Conservation (phyloP, 2,329 filamentous ascomycete species). For the Penicillium brasilianum region DNA sequence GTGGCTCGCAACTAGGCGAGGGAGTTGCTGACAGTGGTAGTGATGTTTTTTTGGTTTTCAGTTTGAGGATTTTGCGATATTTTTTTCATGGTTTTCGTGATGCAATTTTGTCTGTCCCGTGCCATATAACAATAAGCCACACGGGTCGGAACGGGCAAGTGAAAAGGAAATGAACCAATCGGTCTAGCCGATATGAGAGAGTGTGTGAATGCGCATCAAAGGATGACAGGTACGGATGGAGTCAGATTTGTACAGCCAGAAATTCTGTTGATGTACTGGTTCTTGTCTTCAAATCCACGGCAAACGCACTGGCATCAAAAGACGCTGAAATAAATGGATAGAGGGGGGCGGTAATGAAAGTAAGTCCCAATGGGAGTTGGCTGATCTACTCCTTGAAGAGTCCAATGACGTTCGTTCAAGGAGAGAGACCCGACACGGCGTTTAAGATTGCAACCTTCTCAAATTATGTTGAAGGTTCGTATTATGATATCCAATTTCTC, state of each 20-base stretch:
- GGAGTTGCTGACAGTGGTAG: background rate
- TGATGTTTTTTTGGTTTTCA: conserved; percentile 8
- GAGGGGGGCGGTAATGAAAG: conserved; percentile 16
- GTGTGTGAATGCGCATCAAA: conserved; percentile 18
- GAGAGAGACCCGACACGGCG: conserved; percentile 7
- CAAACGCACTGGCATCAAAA: conserved; percentile 3
- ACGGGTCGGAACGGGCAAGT: background rate
- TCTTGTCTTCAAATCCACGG: background rate
- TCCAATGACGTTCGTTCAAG: background rate
- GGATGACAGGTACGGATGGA: background rate
- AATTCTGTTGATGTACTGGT: background rate
- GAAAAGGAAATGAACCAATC: conserved; percentile 22
- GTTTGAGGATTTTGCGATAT: conserved; percentile 9
- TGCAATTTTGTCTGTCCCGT: conserved; percentile 3
- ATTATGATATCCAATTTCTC: background rate
- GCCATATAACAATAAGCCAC: background rate
- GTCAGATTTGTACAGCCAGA: background rate
- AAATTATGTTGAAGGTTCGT: background rate
- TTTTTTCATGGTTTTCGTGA: conserved; percentile 5
- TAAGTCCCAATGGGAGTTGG: conserved; percentile 21
- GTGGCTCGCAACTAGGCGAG: conserved; percentile 5
- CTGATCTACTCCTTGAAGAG: conserved; percentile 3
- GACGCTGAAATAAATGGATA: conserved; percentile 8
- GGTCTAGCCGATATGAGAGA: conserved; percentile 17
- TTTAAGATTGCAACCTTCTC: conserved; percentile 3